Evolutionary conservation across 805 yeast species (phyloP).

Genomic region (Myxozyma neotropica): DNA sequence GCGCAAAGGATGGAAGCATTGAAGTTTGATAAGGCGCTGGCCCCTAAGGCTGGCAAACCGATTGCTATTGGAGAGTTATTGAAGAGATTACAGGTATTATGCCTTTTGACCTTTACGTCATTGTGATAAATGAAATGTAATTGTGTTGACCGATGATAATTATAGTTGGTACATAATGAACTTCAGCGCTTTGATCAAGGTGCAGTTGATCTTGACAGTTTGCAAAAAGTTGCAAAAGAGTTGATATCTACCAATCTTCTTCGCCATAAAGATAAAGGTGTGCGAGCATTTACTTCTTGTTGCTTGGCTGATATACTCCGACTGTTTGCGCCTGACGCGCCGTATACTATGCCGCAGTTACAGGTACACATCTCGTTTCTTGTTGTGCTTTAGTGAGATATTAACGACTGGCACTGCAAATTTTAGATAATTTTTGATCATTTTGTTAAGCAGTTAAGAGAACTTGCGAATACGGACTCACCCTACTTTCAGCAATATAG

Average conservation of each 20-base stretch:
- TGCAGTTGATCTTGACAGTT: constrained; percentile 50
- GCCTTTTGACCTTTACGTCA: too few species aligned
- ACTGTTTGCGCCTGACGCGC: constrained; percentile 87
- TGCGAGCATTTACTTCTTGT: constrained; percentile 70
- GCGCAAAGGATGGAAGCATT: constrained; percentile 29
- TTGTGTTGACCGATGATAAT: constrained; percentile 21
- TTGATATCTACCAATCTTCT: constrained; percentile 62
- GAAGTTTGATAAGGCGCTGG: constrained; percentile 51
- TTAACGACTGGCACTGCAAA: background rate
- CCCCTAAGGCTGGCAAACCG: constrained; percentile 59
- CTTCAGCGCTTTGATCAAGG: constrained; percentile 66
- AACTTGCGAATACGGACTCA: constrained; percentile 53
- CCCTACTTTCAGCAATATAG: constrained; percentile 65
- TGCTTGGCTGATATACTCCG: constrained; percentile 75
- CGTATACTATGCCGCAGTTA: constrained; percentile 67
- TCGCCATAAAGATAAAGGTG: constrained; percentile 63
- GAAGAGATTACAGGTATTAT: constrained; percentile 51
- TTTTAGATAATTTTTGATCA: constrained; percentile 57
- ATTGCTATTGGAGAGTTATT: constrained; percentile 66
- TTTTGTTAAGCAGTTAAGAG: constrained; percentile 63
- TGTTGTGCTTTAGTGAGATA: background rate
- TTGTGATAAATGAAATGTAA: background rate
- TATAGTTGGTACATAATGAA: constrained; percentile 59
- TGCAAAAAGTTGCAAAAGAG: constrained; percentile 53
- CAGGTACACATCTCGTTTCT: constrained; percentile 41